phyloP scores from a whole-genome alignment of 2,329 filamentous ascomycete genomes.

The Aspergillus aculeatinus region DNA sequence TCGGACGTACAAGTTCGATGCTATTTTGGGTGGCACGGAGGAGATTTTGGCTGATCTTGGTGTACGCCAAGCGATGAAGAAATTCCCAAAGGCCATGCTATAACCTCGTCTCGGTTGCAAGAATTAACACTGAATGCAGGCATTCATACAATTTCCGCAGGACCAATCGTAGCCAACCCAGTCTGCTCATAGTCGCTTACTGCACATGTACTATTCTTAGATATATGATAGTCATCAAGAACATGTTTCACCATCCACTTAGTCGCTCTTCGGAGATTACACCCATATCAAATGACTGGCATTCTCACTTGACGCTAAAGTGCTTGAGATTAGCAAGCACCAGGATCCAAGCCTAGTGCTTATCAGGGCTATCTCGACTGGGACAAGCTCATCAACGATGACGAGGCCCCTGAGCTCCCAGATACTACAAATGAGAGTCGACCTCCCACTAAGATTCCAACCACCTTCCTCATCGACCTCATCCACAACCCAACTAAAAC shows the following conservation, averaged over 20 bases:
- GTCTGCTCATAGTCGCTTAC: too few species aligned
- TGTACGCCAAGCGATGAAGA: constrained; percentile 78
- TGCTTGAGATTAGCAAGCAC: too few species aligned
- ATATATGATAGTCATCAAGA: background rate
- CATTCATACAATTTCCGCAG: background rate
- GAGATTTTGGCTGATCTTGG: constrained; percentile 80
- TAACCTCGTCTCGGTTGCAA: constrained; percentile 41
- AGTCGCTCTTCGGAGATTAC: background rate
- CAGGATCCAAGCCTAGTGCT: too few species aligned
- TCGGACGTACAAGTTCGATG: constrained; percentile 78
- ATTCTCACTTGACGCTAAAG: background rate
- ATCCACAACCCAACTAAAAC: too few species aligned
- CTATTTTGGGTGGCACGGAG: constrained; percentile 76
- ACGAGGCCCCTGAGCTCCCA: too few species aligned
- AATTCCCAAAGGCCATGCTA: constrained; percentile 81
- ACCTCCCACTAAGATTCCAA: too few species aligned
- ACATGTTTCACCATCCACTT: background rate
- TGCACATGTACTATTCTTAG: background rate
- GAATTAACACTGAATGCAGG: background rate
- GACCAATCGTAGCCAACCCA: too few species aligned
- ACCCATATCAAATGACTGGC: background rate
- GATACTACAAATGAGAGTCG: too few species aligned
- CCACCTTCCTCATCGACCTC: too few species aligned
- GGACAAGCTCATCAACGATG: too few species aligned
- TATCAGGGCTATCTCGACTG: too few species aligned